phyloP scores from a whole-genome alignment of 768 basidiomycete species.

The Termitomyces heimii region DNA sequence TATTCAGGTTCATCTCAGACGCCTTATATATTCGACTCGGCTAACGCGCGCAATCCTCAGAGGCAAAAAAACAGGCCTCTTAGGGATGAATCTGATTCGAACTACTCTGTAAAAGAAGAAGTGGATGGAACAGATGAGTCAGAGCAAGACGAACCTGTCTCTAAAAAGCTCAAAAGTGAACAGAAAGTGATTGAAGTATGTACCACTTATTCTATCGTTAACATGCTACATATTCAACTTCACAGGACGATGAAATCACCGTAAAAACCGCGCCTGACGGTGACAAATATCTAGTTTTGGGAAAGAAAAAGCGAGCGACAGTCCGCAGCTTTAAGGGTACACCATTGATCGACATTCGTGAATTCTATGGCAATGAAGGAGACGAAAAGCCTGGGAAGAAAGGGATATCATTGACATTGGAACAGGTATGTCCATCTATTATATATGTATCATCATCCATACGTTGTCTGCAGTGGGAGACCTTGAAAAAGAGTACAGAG shows the following conservation, averaged over 20 bases:
- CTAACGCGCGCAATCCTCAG: slow-evolving; percentile 4
- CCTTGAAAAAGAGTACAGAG: slow-evolving; percentile 35
- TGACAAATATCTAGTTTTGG: slow-evolving; percentile 61
- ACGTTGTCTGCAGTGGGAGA: slow-evolving; percentile 44
- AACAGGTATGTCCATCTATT: slow-evolving; percentile 44
- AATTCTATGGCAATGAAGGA: slow-evolving; percentile 51
- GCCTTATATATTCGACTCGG: not conserved
- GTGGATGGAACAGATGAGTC: slow-evolving; percentile 1
- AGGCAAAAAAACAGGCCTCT: slow-evolving; percentile 3
- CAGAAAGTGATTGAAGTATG: not conserved
- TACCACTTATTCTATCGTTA: not conserved
- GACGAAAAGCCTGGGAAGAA: slow-evolving; percentile 78
- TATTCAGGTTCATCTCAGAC: not conserved
- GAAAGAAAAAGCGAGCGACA: slow-evolving; percentile 66
- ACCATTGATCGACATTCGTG: slow-evolving; percentile 64
- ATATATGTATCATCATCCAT: not conserved
- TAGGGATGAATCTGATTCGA: slow-evolving; percentile 12
- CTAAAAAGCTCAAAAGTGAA: slow-evolving; percentile 31
- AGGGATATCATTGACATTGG: slow-evolving; percentile 59
- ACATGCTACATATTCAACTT: not conserved
- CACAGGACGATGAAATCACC: slow-evolving; percentile 13
- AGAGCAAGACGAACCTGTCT: slow-evolving; percentile 8
- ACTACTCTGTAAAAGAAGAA: slow-evolving; percentile 14
- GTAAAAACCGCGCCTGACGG: slow-evolving; percentile 26
- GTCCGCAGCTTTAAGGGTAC: slow-evolving; percentile 47